These are phyloP conservation scores for Aspergillus melleus DNA, from an alignment of 2,329 filamentous ascomycete genomes.

Conservation along the genomic window DNA sequence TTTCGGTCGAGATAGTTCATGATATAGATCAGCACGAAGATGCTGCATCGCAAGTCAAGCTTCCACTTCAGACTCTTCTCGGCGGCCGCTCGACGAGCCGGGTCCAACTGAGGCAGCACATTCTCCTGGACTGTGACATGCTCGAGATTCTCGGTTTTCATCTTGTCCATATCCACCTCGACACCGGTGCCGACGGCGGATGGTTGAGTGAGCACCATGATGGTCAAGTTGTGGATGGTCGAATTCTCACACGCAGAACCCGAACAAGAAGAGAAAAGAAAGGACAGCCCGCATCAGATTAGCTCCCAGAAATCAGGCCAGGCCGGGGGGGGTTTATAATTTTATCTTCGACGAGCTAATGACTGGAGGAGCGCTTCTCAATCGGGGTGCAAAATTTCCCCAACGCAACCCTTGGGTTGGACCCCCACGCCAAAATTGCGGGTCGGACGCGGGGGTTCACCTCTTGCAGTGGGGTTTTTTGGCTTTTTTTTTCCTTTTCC, in stretches of 20 bases:
- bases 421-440: neutral
- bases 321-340: neutral
- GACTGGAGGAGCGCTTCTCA: neutral
- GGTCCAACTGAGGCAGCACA: neutral
- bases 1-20: conserved; percentile 44
- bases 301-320: neutral
- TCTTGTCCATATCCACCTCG: neutral
- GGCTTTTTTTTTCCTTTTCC: too few species aligned
- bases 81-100: neutral
- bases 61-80: conserved; percentile 30
- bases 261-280: neutral
- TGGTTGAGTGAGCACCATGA: neutral
- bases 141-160: neutral
- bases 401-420: neutral
- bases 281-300: neutral
- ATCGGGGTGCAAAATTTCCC: neutral
- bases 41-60: conserved; percentile 27
- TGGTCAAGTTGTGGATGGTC: neutral
- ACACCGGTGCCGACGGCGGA: neutral
- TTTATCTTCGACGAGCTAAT: too few species aligned
- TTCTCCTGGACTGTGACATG: neutral
- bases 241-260: neutral
- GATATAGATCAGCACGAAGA: conserved; percentile 25
- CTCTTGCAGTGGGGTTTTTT: neutral
- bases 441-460: neutral